Percentiles rank a stretch among this genome's conserved stretches.
Evolutionary conservation across 2,329 filamentous ascomycete genomes (phyloP).

Genomic region (Ophiostoma tasmaniense): DNA sequence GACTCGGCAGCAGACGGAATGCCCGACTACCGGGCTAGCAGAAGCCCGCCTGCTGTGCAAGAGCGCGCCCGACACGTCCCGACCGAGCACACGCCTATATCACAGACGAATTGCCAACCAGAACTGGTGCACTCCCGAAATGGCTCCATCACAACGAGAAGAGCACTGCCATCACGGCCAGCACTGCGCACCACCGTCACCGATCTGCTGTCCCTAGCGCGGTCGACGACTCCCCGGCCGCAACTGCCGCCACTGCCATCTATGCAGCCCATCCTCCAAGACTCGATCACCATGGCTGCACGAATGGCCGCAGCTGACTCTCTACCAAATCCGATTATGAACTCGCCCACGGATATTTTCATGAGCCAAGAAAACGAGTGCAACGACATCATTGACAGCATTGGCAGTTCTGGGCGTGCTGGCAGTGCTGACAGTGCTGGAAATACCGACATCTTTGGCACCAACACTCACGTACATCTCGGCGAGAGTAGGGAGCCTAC

Average conservation of each 20-base stretch:
- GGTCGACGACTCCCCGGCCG: background rate
- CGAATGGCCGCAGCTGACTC: background rate
- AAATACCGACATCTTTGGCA: constrained; percentile 43
- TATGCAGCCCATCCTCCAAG: background rate
- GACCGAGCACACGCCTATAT: background rate
- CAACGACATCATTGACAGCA: constrained; percentile 14
- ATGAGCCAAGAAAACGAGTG: background rate
- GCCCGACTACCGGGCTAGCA: constrained; percentile 42
- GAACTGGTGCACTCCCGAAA: background rate
- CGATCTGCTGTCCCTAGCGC: background rate
- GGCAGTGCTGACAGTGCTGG: constrained; percentile 35
- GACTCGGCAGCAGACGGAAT: constrained; percentile 67
- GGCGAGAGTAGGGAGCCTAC: constrained; percentile 57
- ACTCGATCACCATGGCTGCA: background rate
- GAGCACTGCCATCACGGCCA: background rate
- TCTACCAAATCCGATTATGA: constrained; percentile 14
- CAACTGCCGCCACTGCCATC: background rate
- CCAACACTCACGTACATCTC: constrained; percentile 51
- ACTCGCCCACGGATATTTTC: constrained; percentile 14
- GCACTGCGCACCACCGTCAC: background rate
- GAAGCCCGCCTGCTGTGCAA: background rate
- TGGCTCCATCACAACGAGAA: background rate
- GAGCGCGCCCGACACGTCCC: background rate
- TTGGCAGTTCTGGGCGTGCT: background rate
- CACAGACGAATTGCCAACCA: too few relatives aligned